Evolutionary conservation across 2,329 filamentous ascomycete species (phyloP), one percentile per base, ranked within the genome.

Genomic region (Aspergillus candidus): DNA sequence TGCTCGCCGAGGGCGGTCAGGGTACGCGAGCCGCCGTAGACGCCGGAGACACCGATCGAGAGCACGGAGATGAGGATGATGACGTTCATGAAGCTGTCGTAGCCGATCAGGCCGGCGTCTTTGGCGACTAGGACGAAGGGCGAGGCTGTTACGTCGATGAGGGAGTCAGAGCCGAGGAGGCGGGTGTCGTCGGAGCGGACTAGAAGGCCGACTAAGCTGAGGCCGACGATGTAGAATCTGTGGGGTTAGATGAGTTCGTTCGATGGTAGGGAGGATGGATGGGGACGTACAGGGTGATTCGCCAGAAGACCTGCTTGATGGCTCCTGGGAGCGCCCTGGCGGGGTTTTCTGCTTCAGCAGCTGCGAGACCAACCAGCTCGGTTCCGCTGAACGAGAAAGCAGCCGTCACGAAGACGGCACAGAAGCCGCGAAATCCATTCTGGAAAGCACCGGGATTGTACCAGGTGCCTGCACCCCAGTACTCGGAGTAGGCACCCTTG

Each of bases 101-200:
- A 72, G 2, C 75, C 76, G 2, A 62, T 58, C 35, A 87, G 77
- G 35, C 79, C 78, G 6, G 80, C 80, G 45, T 80, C 71, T 48
- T 77, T 67, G 47, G 81, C 79, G 17, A 78, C 77, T 51, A 86
- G 78, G 47, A 86, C 82, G 56, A 86, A 85, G 1, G 83, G 84
- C 0, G 78, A 81, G 6, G 75, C 73, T 32, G 68, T 67, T 36
- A 69, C 68, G 49, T 72, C 67, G 15, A 65, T 48, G 29, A 44
- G 58, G 12, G 57, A 60, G 13, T 54, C 58, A n/a, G 65, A 65
- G 35, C 65, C 63, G 22, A 75, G 57, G 4, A 76, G 65, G 5
- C 61, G 62, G 0, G 53, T 33, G 27, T 72, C 66, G 43, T 66
- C 56, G 35, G 65, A 67, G 2, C 63, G 62, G 5, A 75, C 65